These are phyloP conservation scores for Pelargonium nanum DNA, from an alignment of 345 rosid species.

Conservation along the genomic window DNA sequence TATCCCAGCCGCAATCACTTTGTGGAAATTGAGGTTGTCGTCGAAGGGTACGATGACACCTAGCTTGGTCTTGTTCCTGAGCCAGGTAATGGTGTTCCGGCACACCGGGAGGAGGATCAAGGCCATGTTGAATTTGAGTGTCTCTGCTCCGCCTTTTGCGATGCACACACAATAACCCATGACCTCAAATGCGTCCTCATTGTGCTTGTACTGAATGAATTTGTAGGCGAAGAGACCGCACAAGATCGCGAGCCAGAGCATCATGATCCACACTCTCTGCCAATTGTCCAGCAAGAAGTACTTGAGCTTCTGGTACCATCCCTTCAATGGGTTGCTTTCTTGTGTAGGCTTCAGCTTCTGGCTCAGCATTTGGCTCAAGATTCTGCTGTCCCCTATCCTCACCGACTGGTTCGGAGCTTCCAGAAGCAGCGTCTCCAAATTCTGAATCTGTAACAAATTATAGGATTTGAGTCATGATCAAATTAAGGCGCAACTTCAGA, in stretches of 20 bases:
- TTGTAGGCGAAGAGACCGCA: slow-evolving; percentile 60
- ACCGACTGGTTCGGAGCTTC: slow-evolving; percentile 81
- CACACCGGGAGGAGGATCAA: slow-evolving; percentile 69
- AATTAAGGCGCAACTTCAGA: too few species aligned
- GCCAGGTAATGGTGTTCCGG: slow-evolving; percentile 86
- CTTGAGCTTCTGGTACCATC: slow-evolving; percentile 32
- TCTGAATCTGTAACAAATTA: slow-evolving; percentile 47
- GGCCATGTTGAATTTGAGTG: slow-evolving; percentile 82
- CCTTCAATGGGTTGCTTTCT: slow-evolving; percentile 38
- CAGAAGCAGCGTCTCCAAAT: slow-evolving; percentile 60
- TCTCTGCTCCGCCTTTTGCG: slow-evolving; percentile 89
- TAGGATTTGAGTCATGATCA: too few species aligned
- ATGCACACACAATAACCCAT: slow-evolving; percentile 86
- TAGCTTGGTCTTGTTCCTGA: slow-evolving; percentile 72
- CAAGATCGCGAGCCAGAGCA: slow-evolving; percentile 54
- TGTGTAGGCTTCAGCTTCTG: slow-evolving; percentile 71
- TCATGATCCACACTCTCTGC: slow-evolving; percentile 76
- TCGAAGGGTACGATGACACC: slow-evolving; percentile 69
- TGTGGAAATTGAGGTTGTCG: slow-evolving; percentile 77
- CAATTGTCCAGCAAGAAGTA: slow-evolving; percentile 73
- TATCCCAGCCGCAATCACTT: slow-evolving; percentile 61
- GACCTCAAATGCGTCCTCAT: slow-evolving; percentile 34
- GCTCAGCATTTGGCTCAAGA: slow-evolving; percentile 68
- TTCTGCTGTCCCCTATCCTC: slow-evolving; percentile 46
- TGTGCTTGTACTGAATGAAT: slow-evolving; percentile 51